phyloP scores from a whole-genome alignment of 2,329 filamentous ascomycete species.

The Ceratocystis ficicola region DNA sequence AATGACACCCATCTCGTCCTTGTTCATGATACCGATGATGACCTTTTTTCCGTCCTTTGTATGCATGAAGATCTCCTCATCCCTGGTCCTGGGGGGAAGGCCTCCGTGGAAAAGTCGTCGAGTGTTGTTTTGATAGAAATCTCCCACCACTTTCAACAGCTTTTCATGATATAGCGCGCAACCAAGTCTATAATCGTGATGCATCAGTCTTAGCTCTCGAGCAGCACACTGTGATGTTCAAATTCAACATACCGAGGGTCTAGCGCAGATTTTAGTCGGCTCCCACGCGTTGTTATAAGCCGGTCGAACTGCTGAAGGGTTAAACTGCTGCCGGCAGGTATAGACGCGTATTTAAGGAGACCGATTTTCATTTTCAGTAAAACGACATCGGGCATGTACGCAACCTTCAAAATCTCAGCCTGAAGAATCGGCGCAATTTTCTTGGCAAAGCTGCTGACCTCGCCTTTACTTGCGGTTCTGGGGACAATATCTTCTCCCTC shows the following conservation, averaged over 20 bases:
- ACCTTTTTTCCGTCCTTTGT: constrained; percentile 2
- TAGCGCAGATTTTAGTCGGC: neutral
- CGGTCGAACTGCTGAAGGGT: constrained; percentile 1
- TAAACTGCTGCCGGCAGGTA: constrained; percentile 1
- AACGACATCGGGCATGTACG: neutral
- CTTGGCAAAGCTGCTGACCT: constrained; percentile 1
- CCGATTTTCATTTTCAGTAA: neutral
- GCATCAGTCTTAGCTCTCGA: neutral
- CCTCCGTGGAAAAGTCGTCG: constrained; percentile 1
- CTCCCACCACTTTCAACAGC: neutral
- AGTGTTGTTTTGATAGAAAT: neutral
- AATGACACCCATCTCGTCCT: neutral
- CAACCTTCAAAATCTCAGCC: constrained; percentile 4
- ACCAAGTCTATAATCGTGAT: neutral
- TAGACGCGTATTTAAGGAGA: neutral
- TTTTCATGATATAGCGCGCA: neutral
- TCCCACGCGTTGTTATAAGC: neutral
- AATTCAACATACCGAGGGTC: neutral
- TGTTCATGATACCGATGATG: neutral
- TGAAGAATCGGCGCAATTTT: neutral
- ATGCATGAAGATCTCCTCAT: constrained; percentile 3
- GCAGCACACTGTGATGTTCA: neutral
- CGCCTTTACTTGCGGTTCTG: neutral
- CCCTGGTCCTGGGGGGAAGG: neutral
- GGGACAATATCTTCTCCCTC: neutral